A percentile compares a stretch with the other conserved stretches of the same genome.
phyloP scores from a whole-genome alignment of 1,284 basidiomycete species.

The Puccinia novopanici region DNA sequence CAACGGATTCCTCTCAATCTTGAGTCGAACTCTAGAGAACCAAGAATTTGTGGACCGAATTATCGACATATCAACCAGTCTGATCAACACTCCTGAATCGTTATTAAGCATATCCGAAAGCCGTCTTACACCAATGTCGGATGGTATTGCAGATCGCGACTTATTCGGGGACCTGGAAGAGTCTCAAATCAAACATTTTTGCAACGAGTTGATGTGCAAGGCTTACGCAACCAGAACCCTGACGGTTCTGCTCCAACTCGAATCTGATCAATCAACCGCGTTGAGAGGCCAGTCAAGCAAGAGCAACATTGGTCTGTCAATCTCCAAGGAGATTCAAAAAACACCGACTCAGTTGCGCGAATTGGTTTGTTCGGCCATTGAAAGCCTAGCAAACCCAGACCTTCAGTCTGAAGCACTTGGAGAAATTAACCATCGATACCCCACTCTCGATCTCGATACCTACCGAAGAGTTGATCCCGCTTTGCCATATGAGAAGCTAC shows the following conservation, averaged over 20 bases:
- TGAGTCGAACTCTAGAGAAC: constrained; percentile 29
- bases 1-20: constrained; percentile 28
- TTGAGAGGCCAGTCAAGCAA: constrained; percentile 4
- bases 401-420: constrained; percentile 45
- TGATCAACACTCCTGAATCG: constrained; percentile 40
- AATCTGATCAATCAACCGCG: constrained; percentile 28
- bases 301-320: neutral
- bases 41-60: constrained; percentile 45
- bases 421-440: constrained; percentile 35
- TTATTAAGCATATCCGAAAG: constrained; percentile 8
- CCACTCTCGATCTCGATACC: constrained; percentile 38
- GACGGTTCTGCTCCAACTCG: constrained; percentile 45
- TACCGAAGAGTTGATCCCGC: constrained; percentile 41
- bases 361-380: constrained; percentile 30
- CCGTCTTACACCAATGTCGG: constrained; percentile 6
- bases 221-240: constrained; percentile 41
- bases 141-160: neutral
- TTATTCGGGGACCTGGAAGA: constrained; percentile 37
- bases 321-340: constrained; percentile 45
- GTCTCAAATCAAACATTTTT: constrained; percentile 41
- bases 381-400: constrained; percentile 39
- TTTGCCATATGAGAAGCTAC: constrained; percentile 43
- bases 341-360: constrained; percentile 21
- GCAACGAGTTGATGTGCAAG: constrained; percentile 44
- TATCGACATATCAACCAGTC: constrained; percentile 40